Conservation (phyloP, 768 basidiomycete genomes). For the Inosperma sp. region DNA sequence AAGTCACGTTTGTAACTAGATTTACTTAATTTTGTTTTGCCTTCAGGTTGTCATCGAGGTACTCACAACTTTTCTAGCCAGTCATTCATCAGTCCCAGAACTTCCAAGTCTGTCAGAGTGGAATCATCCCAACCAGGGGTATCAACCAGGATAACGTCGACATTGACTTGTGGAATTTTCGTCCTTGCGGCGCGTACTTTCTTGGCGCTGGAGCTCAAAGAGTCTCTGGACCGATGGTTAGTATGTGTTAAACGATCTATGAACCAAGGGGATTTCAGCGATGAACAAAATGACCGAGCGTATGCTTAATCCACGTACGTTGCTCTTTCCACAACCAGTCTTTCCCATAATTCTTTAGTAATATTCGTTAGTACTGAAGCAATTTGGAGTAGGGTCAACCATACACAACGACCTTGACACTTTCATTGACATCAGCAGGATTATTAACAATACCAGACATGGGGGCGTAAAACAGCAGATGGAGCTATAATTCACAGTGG, state of each 20-base stretch:
- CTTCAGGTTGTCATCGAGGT: neutral
- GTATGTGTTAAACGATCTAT: neutral
- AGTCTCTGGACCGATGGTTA: neutral
- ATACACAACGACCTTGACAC: neutral
- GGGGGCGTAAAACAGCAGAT: no score
- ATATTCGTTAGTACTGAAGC: neutral
- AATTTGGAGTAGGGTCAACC: neutral
- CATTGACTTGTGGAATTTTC: neutral
- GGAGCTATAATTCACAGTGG: no score
- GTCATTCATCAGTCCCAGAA: neutral
- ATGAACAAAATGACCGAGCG: neutral
- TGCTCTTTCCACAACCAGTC: neutral
- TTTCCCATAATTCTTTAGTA: neutral
- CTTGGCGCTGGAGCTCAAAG: neutral
- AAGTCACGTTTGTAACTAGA: neutral
- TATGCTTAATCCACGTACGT: neutral
- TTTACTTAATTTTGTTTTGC: no score
- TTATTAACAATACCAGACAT: no score
- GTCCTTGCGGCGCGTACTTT: neutral
- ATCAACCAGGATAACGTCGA: slow-evolving; percentile 1
- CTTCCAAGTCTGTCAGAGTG: neutral
- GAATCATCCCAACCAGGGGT: neutral
- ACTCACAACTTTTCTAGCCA: neutral
- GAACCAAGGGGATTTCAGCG: neutral
- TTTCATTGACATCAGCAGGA: neutral